phyloP scores from a whole-genome alignment of 2,329 filamentous ascomycete genomes.

The Teratosphaeria zuluensis region DNA sequence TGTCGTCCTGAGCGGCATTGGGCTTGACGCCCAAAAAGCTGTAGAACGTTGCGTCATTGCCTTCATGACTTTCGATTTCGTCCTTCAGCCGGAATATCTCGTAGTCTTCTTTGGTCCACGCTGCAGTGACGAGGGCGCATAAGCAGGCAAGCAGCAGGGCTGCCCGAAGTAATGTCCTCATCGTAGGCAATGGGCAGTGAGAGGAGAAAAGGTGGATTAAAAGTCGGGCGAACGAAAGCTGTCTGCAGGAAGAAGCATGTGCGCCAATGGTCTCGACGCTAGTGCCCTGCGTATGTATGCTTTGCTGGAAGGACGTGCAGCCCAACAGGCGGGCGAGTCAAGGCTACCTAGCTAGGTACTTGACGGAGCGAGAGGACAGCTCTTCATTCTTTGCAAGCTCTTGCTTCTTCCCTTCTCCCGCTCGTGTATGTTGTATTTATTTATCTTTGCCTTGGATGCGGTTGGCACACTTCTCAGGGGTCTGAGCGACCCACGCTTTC shows the following conservation, averaged over 20 bases:
- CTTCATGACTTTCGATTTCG: slow-evolving; percentile 69
- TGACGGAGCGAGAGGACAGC: not conserved
- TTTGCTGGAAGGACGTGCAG: not conserved
- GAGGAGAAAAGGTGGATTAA: not conserved
- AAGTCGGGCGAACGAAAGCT: not conserved
- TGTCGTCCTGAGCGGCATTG: slow-evolving; percentile 70
- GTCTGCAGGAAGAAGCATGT: not conserved
- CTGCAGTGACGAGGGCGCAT: slow-evolving; percentile 50
- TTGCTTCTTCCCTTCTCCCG: not conserved
- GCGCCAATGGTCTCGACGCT: not conserved
- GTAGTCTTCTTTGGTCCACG: slow-evolving; percentile 89
- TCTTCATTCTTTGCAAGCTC: not conserved
- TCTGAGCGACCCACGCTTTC: not conserved
- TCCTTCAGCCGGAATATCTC: slow-evolving; percentile 95
- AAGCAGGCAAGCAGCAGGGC: slow-evolving; percentile 59
- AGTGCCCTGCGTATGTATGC: not conserved
- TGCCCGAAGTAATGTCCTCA: slow-evolving; percentile 58
- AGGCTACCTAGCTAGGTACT: not conserved
- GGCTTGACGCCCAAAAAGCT: slow-evolving; percentile 71
- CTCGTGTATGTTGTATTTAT: not conserved
- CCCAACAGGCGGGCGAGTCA: not conserved
- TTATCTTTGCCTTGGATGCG: not conserved
- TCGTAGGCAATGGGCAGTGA: slow-evolving; percentile 34
- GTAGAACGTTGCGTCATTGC: slow-evolving; percentile 77
- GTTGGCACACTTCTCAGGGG: not conserved